These are phyloP conservation scores for Ramaria rubella DNA, from an alignment of 768 basidiomycete species.

Conservation along the genomic window DNA sequence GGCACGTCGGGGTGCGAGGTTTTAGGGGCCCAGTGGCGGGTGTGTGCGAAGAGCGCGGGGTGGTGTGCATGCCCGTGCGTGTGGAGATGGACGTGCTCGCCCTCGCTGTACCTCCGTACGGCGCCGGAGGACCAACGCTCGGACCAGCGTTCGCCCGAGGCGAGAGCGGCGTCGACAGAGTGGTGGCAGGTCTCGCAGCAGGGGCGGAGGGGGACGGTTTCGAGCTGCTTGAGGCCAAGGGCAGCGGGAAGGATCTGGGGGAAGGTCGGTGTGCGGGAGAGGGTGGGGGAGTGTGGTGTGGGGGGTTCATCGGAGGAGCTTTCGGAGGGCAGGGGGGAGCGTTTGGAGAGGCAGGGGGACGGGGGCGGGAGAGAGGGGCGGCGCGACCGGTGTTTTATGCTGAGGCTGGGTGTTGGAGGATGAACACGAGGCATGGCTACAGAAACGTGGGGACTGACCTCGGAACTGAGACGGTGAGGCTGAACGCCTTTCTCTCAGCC, in stretches of 20 bases:
- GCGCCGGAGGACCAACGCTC: conserved; percentile 62
- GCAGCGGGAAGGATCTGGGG: conserved; percentile 11
- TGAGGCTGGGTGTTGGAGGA: conserved; percentile 18
- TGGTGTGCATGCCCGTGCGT: conserved; percentile 27
- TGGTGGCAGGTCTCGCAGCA: conserved; percentile 62
- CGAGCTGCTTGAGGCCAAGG: not conserved
- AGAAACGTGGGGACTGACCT: conserved; percentile 35
- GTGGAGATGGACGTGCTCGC: conserved; percentile 30
- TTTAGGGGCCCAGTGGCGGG: conserved; percentile 16
- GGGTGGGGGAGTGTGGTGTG: not conserved
- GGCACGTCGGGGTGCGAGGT: conserved; percentile 12
- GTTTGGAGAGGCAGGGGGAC: conserved; percentile 51
- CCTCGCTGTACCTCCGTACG: conserved; percentile 42
- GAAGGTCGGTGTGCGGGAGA: not conserved
- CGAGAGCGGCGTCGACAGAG: conserved; percentile 49
- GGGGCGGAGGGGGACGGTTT: conserved; percentile 60
- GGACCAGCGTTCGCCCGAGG: conserved; percentile 52
- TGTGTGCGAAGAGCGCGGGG: conserved; percentile 12
- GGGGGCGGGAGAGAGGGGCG: conserved; percentile 37
- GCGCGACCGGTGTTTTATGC: conserved; percentile 35
- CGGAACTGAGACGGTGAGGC: conserved; percentile 57
- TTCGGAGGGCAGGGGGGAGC: conserved; percentile 20
- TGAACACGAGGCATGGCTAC: conserved; percentile 1
- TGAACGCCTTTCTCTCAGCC: conserved; percentile 20
- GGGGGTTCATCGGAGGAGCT: conserved; percentile 12